Evolutionary conservation across 768 basidiomycete species (phyloP), one percentile per base, ranked within the genome.

Genomic region (Saitozyma podzolica): DNA sequence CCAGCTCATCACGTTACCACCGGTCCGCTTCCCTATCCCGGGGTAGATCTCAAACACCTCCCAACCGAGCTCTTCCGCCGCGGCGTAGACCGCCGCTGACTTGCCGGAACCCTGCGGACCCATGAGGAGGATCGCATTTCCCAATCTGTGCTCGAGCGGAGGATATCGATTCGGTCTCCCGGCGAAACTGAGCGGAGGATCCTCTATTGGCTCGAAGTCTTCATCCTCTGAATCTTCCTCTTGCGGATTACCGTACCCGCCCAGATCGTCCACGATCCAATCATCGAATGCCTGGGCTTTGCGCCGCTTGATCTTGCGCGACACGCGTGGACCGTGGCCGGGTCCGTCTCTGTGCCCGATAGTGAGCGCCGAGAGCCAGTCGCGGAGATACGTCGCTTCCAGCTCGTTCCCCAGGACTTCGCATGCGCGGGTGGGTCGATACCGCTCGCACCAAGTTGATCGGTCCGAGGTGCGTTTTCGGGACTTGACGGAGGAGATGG

Each of bases 41-140:
- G 96, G 91, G 80, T 93, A 89, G 11, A 98, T 92, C 78, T 99
- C 96, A 73, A 97, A 96, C 11, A 98, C 86, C 54, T 94, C 91
- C 91, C 91, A 99, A 13, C 88, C 91, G 41, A 99, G 83, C 80
- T 99, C 95, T 58, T 87, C 86, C 6, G 93, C 92, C 73, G 92
- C 94, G 0, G 95, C 93, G 79, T 96, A 93, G 2, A 96, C 89
- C 19, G 91, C 85, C 1, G 91, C 88, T 6, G 92, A 94, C 81
- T 99, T 99, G 40, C 96, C 96, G 57, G 83, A 83, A 10, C 94
- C 95, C 40, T 84, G 80, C 0, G 92, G 92, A 0, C 96, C 96
- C 49, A 82, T 76, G 47, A 99, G 84, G 13, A 99, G 81, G 54
- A 98, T 89, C 0, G 92, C 89, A 77, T 97, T 98, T 53, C 88